Base-by-base conservation (phyloP, 2,329 filamentous ascomycete genomes). In the Claviceps pazoutovae region DNA sequence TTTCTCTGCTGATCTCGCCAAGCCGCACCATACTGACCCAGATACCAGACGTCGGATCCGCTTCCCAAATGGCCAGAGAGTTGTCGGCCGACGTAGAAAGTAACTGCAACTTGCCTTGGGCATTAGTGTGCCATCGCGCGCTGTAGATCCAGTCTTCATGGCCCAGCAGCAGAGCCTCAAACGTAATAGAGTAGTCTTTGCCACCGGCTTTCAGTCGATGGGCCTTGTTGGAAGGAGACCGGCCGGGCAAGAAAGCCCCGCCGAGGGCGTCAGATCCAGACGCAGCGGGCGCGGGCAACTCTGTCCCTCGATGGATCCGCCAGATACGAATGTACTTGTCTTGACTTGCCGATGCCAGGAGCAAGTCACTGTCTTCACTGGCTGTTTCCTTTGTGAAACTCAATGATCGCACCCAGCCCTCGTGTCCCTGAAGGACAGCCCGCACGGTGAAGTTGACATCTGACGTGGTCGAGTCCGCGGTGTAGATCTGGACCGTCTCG, bases 111-210 rank as follows among this genome's bases (percentile, higher is more conserved):
- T 75, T 79, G 17, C 64, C 68, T 53, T 72, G 68, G 14, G 68
- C 61, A 44, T 71, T 65, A 6, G 74, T 73, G 54, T 78, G 76
- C 90, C 90, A 96, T 51, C 75, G 74, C 2, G 87, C 83, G 52
- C 86, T 94, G 67, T 95, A 97, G 53, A 98, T 91, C 93, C 93
- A 98, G 62, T 98, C 93, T 64, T 98, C 93, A 62, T 98, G 93
- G 8, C 93, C 93, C 2, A 98, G 78, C 5, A 98, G 76, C 2
- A 98, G 73, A 1, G 93, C 93, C 66, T 98, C 93, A 58, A 98
- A 97, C 0, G 89, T 95, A 52, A 95, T 75, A 6, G 85, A 86
- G 66, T 86, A 91, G 57, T 84, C 83, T 4, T 71, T 73, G 1
- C 69, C 73, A 0, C 69, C 72, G 2, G 79, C 74, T 43, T 78